Base-by-base conservation (phyloP, 192 early-diverging fungal species). In the Allomyces javanicus region DNA sequence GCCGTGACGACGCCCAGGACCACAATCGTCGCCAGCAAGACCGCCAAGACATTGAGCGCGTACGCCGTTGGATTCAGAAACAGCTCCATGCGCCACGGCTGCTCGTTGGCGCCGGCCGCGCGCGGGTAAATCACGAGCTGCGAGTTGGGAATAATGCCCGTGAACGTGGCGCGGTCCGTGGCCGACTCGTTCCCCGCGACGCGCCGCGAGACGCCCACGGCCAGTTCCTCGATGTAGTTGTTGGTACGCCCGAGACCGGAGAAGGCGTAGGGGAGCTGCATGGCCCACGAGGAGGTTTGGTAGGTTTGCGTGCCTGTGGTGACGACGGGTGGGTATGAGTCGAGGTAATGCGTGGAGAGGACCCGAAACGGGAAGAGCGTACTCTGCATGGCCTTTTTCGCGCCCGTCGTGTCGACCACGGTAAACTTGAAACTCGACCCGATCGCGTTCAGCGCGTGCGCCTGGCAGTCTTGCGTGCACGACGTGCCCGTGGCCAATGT, bases 201-300 rank as follows among this genome's bases (percentile, higher is more conserved):
- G 17, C 84, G 79, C 40, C 82, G 74, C 3, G 83, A 80, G 12
- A 83, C 77, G 1, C 92, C 94, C 0, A 91, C 91, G 72, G 91
- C 91, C 72, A 97, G 75, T 65, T 90, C 86, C 70, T 97, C 94
- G 21, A 97, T 87, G 72, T 97, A 97, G 71, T 94, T 94, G 76
- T 93, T 97, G 5, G 92, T 94, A 68, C 94, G 73, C 1, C 94
- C 94, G 14, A 97, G 80, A 17, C 94, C 94, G 67, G 93, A 86
- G 3, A 92, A 73, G 14, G 80, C 81, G 58, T 91, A 94, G 1
- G 94, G 91, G 44, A 88, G 83, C 23, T 83, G 78, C 25, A 94
- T 72, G 5, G 86, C 72, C 25, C 85, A 73, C 72, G 93, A 94
- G 2, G 83, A 78, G 24, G 88, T 81, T 67, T 93, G 90, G 10